These are phyloP conservation scores for Emmonsiellopsis sp. DNA, from an alignment of 2,329 filamentous ascomycete species.

Conservation along the genomic window DNA sequence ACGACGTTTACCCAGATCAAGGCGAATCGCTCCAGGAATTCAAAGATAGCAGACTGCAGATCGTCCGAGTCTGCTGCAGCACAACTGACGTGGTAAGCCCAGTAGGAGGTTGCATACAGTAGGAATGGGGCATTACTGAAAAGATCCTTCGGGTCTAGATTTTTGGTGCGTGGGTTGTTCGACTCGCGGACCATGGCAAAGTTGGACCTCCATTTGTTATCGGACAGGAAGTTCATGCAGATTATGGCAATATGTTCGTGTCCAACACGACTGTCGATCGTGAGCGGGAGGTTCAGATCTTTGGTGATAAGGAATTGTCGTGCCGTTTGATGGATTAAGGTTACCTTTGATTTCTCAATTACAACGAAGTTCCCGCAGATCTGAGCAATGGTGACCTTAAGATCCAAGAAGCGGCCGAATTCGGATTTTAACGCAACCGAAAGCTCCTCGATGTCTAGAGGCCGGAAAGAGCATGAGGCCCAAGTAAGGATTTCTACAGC, in stretches of 20 bases:
- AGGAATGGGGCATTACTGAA: slow-evolving; percentile 5
- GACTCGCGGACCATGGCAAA: neutral
- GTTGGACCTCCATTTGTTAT: slow-evolving; percentile 1
- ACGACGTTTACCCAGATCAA: slow-evolving; percentile 27
- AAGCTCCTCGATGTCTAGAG: slow-evolving; percentile 18
- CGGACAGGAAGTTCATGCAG: slow-evolving; percentile 15
- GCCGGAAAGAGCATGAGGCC: slow-evolving; percentile 15
- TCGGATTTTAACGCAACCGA: slow-evolving; percentile 16
- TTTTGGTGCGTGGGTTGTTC: neutral
- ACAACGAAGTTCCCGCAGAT: slow-evolving; percentile 21
- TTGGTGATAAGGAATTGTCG: slow-evolving; percentile 13
- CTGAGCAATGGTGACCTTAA: slow-evolving; percentile 15
- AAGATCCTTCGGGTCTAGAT: neutral
- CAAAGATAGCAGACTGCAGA: slow-evolving; percentile 1
- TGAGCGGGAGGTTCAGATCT: slow-evolving; percentile 2
- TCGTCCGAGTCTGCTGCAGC: neutral
- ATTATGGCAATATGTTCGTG: slow-evolving; percentile 14
- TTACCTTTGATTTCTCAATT: slow-evolving; percentile 14
- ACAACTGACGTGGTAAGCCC: slow-evolving; percentile 6
- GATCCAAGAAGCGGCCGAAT: slow-evolving; percentile 11
- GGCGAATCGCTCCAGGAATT: slow-evolving; percentile 6
- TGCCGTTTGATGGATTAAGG: slow-evolving; percentile 20
- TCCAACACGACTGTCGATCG: slow-evolving; percentile 1
- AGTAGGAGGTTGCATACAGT: slow-evolving; percentile 5
- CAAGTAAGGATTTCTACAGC: slow-evolving; percentile 18